phyloP scores from a whole-genome alignment of 2,329 filamentous ascomycete genomes.

The Sporothrix mexicana region DNA sequence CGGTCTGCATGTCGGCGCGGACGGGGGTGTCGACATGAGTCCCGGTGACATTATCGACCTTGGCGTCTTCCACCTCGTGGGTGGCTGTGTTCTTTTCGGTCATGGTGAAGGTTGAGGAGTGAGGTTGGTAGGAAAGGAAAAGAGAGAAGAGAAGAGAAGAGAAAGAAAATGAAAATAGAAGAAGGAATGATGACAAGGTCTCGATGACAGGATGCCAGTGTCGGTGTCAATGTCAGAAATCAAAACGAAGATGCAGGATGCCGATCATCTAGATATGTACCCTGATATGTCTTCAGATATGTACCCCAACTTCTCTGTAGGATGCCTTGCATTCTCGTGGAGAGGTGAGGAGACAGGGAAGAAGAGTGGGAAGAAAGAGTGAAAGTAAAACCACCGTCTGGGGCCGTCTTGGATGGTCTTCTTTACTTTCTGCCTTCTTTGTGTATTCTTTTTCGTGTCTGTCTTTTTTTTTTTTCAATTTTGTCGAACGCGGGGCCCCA shows the following conservation, averaged over 20 bases:
- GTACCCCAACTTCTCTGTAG: too few species aligned
- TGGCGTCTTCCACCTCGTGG: background rate
- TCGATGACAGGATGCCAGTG: too few species aligned
- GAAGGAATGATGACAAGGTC: background rate
- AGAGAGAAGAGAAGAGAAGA: background rate
- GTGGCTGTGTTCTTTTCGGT: background rate
- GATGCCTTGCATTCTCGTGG: background rate
- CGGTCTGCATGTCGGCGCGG: background rate
- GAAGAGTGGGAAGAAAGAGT: background rate
- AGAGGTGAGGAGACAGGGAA: background rate
- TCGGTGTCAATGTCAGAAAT: too few species aligned
- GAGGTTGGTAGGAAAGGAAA: background rate
- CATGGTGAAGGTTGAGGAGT: background rate
- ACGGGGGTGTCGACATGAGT: background rate
- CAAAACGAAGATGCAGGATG: too few species aligned
- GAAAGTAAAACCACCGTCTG: constrained; percentile 11
- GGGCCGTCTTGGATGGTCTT: constrained; percentile 8
- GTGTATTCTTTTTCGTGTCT: background rate
- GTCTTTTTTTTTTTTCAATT: background rate
- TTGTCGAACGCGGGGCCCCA: constrained; percentile 15
- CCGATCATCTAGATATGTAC: too few species aligned
- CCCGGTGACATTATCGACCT: background rate
- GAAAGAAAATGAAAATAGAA: background rate
- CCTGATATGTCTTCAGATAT: too few species aligned
- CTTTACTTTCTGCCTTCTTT: background rate